Percentiles rank a stretch among this genome's conserved stretches.
Conservation (phyloP, 495 filamentous ascomycete genomes). For the Letharia lupina region DNA sequence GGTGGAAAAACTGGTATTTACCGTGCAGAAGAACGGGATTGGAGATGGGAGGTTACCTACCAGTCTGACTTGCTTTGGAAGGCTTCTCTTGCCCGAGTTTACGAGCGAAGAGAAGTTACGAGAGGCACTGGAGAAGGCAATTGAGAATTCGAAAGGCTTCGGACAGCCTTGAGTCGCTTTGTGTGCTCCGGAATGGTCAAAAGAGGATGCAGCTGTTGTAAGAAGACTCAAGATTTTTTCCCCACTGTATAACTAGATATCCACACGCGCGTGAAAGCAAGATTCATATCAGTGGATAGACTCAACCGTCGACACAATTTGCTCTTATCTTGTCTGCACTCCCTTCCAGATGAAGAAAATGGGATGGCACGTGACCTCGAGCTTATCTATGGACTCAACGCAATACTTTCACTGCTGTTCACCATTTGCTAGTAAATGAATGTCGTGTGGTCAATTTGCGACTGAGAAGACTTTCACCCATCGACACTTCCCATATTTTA, state of each 20-base stretch:
- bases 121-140: constrained; percentile 66
- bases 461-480: not conserved
- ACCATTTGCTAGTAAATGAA: not conserved
- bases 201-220: not conserved
- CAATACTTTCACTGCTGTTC: not conserved
- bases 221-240: not conserved
- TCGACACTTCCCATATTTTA: no score
- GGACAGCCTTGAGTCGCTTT: constrained; percentile 35
- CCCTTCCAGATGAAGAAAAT: not conserved
- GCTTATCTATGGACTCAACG: not conserved
- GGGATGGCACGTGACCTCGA: not conserved
- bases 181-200: not conserved
- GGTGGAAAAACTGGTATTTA: constrained; percentile 68
- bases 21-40: constrained; percentile 65
- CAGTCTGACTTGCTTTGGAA: constrained; percentile 83
- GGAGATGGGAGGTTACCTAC: constrained; percentile 63
- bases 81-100: constrained; percentile 79
- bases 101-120: constrained; percentile 54
- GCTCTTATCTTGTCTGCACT: not conserved
- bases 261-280: not conserved
- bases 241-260: not conserved
- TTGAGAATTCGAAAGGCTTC: constrained; percentile 92
- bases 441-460: not conserved
- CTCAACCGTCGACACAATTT: not conserved
- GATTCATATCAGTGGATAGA: not conserved